Base-by-base conservation (phyloP, 257 asterid genomes). In the Petrea volubilis region DNA sequence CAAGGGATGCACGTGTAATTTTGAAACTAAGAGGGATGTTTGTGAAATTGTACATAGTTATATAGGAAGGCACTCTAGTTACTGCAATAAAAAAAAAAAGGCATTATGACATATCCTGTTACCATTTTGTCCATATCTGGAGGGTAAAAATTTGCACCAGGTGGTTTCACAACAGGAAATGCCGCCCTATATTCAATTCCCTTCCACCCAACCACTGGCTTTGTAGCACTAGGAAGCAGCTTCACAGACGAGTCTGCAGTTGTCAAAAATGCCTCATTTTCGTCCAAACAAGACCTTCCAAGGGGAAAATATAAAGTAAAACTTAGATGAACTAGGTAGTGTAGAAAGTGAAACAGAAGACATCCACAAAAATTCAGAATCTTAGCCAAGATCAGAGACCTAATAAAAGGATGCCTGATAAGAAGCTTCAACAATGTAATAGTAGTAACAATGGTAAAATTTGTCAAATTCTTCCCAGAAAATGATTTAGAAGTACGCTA, bases 101-200 rank as follows among this genome's bases (percentile, higher is more conserved):
- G n/a, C n/a, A n/a, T n/a, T n/a, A 59, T 62, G 72, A 41, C 55
- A 15, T 43, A 66, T 61, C 36, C 51, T 17, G 52, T n/a, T 94
- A 94, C 99, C 98, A 44, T 71, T 87, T 89, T 94, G 79, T 88
- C 93, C 98, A 94, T 94, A 78, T 91, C 97, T 41, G 96, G 91
- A 63, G 99, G 99, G 69, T 94, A 91, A 72, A 94, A 94, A 79
- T 86, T 94, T 72, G 98, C 99, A 52, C 99, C 93, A 13, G 91
- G 83, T 75, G 99, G 97, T 84, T 87, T 89, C 28, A 53, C 69
- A 80, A 79, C 58, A 29, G 99, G 95, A 84, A 91, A 94, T 78
- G 97, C 85, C 41, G 84, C 23, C 81, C 84, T 84, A 68, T 91
- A 94, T 78, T 89, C 85, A 50, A 94, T 60, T 74, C 99, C 99